Conservation (phyloP, 2,329 filamentous ascomycete species). For the Aspergillus novofumigatus region DNA sequence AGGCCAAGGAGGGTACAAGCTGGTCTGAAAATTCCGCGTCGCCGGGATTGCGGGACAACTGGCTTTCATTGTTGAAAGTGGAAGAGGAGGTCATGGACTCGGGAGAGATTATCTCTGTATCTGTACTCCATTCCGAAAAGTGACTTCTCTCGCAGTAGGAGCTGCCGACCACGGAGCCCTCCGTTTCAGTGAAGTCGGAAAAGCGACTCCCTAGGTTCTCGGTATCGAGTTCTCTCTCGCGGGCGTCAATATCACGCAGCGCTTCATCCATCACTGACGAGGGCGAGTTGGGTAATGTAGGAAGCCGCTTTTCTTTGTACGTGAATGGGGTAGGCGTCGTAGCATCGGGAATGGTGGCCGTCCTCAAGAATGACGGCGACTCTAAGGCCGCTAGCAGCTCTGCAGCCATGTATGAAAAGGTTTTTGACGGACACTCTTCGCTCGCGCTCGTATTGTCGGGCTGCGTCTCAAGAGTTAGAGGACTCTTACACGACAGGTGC, state of each 20-base stretch:
- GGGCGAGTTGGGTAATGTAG: conserved; percentile 44
- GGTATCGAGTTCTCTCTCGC: conserved; percentile 28
- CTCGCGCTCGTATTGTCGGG: conserved; percentile 1
- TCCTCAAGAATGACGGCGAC: conserved; percentile 21
- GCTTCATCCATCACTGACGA: conserved; percentile 44
- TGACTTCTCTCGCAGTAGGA: conserved; percentile 33
- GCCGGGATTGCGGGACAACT: conserved; percentile 18
- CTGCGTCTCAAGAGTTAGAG: conserved; percentile 26
- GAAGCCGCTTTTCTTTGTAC: conserved; percentile 38
- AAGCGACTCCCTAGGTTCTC: conserved; percentile 39
- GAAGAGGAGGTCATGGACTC: conserved; percentile 35
- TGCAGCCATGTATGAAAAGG: conserved; percentile 2
- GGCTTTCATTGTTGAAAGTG: conserved; percentile 25
- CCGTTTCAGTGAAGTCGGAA: conserved; percentile 37
- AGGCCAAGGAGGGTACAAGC: conserved; percentile 18
- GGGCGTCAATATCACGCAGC: conserved; percentile 31
- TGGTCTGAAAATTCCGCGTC: conserved; percentile 18
- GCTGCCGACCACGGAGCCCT: conserved; percentile 24
- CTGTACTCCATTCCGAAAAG: conserved; percentile 41
- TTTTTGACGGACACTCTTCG: conserved; percentile 13
- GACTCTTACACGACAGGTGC: conserved; percentile 22
- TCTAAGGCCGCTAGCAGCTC: conserved; percentile 12
- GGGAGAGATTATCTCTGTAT: conserved; percentile 32
- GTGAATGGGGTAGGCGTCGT: conserved; percentile 25
- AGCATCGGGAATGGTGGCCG: conserved; percentile 16